These are phyloP conservation scores for Chaetothyriales sp. DNA, from an alignment of 2,329 filamentous ascomycete genomes.

Conservation along the genomic window DNA sequence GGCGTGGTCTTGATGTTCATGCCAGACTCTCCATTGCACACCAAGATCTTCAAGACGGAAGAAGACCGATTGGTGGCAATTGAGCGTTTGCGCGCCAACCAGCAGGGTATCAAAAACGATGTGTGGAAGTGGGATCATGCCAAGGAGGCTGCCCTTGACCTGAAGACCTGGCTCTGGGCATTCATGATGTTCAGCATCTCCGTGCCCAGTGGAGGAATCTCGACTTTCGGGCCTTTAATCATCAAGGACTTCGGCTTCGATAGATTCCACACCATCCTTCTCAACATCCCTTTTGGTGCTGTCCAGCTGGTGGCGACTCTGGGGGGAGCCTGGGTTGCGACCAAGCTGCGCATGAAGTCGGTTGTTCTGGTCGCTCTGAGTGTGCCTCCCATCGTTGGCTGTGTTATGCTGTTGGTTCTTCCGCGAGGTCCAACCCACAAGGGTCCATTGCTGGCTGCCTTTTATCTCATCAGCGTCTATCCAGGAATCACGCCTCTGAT, in stretches of 20 bases:
- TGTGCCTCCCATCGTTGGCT: conserved; percentile 42
- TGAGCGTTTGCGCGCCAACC: conserved; percentile 39
- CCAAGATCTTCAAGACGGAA: conserved; percentile 36
- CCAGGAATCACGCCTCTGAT: conserved; percentile 49
- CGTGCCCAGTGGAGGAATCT: conserved; percentile 11
- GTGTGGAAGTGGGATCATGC: conserved; percentile 40
- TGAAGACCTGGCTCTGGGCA: conserved; percentile 49
- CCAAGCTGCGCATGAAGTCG: conserved; percentile 40
- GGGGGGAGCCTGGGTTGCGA: conserved; percentile 41
- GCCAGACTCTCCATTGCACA: conserved; percentile 48
- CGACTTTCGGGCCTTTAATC: conserved; percentile 15
- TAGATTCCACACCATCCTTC: conserved; percentile 12
- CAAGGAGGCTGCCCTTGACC: conserved; percentile 38
- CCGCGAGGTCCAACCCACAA: conserved; percentile 32
- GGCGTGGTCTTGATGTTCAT: conserved; percentile 39
- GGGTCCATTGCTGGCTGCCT: conserved; percentile 39
- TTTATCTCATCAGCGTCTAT: conserved; percentile 38
- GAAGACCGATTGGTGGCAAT: conserved; percentile 44
- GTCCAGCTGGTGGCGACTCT: conserved; percentile 47
- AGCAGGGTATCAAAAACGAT: conserved; percentile 27
- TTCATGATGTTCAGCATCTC: conserved; percentile 39
- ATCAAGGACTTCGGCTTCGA: conserved; percentile 15
- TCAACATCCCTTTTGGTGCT: conserved; percentile 16
- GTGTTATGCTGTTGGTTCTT: conserved; percentile 38
- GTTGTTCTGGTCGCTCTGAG: conserved; percentile 40